Conservation (phyloP, 257 asterid genomes). For the Gentiana straminea region DNA sequence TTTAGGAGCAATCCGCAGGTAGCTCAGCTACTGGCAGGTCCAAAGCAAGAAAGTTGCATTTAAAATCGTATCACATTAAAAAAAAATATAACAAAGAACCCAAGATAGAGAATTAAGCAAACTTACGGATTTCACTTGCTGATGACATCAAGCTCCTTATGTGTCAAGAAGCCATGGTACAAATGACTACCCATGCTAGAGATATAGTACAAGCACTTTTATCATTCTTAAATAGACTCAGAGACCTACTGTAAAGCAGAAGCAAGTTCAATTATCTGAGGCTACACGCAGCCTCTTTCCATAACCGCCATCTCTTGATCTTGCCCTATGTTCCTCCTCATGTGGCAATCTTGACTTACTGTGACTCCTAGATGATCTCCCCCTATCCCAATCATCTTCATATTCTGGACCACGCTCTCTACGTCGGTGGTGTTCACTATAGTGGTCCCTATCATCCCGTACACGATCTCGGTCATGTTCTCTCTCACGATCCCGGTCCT, state of each 20-base stretch:
- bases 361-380: constrained; percentile 60
- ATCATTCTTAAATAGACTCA: constrained; percentile 12
- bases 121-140: constrained; percentile 39
- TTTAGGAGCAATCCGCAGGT: too few species aligned
- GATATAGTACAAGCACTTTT: constrained; percentile 17
- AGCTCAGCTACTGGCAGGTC: neutral
- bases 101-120: too few species aligned
- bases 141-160: constrained; percentile 21
- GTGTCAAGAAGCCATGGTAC: constrained; percentile 12
- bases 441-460: constrained; percentile 57
- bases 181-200: constrained; percentile 21
- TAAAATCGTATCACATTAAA: too few species aligned
- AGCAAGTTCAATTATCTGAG: constrained; percentile 30
- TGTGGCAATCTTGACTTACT: constrained; percentile 51
- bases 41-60: neutral
- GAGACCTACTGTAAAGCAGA: constrained; percentile 11
- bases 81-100: neutral
- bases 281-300: constrained; percentile 60
- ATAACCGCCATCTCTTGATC: constrained; percentile 70
- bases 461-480: constrained; percentile 38
- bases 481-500: constrained; percentile 32
- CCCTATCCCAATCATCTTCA: constrained; percentile 65
- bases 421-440: constrained; percentile 53
- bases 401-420: constrained; percentile 52
- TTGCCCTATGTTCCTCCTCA: constrained; percentile 57